Evolutionary conservation across 1,139 yeast genomes (phyloP).

Genomic region (Casaregolazyma lundiana): DNA sequence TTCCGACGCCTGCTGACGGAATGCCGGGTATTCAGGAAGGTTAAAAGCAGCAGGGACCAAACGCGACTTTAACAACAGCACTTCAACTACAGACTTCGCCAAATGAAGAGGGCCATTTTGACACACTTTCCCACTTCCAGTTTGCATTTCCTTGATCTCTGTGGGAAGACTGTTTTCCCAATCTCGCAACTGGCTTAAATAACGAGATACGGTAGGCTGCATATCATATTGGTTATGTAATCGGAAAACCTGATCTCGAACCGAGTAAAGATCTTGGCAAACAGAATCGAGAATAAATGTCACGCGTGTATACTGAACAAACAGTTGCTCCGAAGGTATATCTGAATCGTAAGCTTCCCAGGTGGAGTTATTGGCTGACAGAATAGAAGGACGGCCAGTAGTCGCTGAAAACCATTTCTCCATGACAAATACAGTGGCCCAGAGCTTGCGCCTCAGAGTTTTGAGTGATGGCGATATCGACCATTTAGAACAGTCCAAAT

Average conservation of each 20-base stretch:
- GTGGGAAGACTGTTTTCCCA: conserved; percentile 32
- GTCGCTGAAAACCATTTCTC: conserved; percentile 36
- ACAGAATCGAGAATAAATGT: conserved; percentile 31
- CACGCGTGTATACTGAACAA: conserved; percentile 30
- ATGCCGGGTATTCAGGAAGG: conserved; percentile 20
- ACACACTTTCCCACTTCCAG: conserved; percentile 29
- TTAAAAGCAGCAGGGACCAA: conserved; percentile 24
- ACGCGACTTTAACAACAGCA: conserved; percentile 28
- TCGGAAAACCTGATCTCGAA: conserved; percentile 21
- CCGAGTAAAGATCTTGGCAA: conserved; percentile 27
- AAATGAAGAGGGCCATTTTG: conserved; percentile 34
- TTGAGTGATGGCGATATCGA: conserved; percentile 30
- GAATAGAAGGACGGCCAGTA: conserved; percentile 32
- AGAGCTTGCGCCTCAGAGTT: conserved; percentile 30
- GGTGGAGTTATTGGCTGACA: conserved; percentile 23
- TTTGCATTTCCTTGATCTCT: conserved; percentile 29
- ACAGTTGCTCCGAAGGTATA: conserved; percentile 31
- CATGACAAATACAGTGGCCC: conserved; percentile 34
- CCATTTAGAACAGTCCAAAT: conserved; percentile 35
- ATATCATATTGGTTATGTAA: conserved; percentile 20
- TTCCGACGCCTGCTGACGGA: conserved; percentile 30
- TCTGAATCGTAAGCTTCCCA: conserved; percentile 27
- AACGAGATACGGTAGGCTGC: conserved; percentile 22
- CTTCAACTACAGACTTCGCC: conserved; percentile 33
- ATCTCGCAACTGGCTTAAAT: conserved; percentile 22